Conservation (phyloP, 345 rosid genomes). For the Clausena lansium region DNA sequence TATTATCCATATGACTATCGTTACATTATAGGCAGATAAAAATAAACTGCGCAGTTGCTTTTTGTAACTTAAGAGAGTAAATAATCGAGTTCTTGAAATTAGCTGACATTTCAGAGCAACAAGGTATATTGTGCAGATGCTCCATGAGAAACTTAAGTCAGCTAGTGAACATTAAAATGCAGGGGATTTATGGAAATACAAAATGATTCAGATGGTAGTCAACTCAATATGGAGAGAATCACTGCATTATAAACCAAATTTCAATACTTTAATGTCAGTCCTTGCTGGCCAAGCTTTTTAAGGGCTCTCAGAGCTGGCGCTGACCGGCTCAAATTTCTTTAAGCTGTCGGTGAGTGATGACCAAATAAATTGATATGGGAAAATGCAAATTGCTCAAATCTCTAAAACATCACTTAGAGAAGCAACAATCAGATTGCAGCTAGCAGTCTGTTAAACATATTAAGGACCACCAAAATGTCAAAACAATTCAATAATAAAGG, state of each 20-base stretch:
- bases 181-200: background rate
- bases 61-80: background rate
- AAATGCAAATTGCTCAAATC: background rate
- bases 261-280: background rate
- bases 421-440: background rate
- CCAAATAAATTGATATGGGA: background rate
- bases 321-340: background rate
- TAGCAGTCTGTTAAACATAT: no score
- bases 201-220: background rate
- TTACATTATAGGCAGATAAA: background rate
- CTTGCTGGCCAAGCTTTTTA: background rate
- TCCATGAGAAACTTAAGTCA: background rate
- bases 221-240: background rate
- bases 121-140: background rate
- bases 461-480: background rate
- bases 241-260: background rate
- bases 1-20: background rate
- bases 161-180: background rate
- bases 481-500: no score
- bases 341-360: background rate
- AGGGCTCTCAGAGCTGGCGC: background rate
- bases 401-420: background rate
- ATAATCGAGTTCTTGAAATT: background rate
- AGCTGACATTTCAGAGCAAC: background rate
- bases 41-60: background rate